A percentile compares a stretch with the other conserved stretches of the same genome.
Conservation (phyloP, 2,329 filamentous ascomycete species). For the Fusarium mangiferae region DNA sequence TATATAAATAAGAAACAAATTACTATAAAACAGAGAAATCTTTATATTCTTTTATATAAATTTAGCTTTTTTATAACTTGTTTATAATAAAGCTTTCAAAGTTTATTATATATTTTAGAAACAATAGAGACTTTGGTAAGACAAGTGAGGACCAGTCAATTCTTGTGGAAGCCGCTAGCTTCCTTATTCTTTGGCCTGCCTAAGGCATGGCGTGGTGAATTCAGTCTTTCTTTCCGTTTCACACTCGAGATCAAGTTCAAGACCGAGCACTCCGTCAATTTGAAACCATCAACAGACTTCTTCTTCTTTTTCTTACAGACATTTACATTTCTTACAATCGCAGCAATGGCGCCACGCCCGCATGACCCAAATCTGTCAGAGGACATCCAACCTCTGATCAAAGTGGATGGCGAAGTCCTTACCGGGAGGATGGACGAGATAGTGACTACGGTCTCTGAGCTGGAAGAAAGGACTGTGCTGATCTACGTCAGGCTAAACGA, state of each 20-base stretch:
- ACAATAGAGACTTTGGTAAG: too few species aligned
- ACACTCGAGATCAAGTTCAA: not conserved
- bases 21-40: too few species aligned
- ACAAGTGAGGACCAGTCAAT: too few species aligned
- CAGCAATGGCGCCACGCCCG: not conserved
- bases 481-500: too few species aligned
- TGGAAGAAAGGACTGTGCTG: too few species aligned
- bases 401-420: accelerated
- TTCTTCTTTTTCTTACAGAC: not conserved
- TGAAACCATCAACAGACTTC: not conserved
- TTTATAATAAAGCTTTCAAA: too few species aligned
- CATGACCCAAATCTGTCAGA: not conserved
- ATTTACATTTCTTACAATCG: not conserved
- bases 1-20: too few species aligned
- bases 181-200: not conserved
- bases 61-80: too few species aligned
- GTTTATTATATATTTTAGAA: too few species aligned
- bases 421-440: not conserved
- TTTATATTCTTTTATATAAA: too few species aligned
- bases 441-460: too few species aligned
- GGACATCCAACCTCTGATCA: not conserved
- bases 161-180: too few species aligned
- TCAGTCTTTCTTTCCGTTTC: not conserved
- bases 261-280: not conserved
- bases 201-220: not conserved